Evolutionary conservation across 805 yeast genomes (phyloP), one percentile per base, ranked within the genome.

Genomic region (Blastobotrys robertii): DNA sequence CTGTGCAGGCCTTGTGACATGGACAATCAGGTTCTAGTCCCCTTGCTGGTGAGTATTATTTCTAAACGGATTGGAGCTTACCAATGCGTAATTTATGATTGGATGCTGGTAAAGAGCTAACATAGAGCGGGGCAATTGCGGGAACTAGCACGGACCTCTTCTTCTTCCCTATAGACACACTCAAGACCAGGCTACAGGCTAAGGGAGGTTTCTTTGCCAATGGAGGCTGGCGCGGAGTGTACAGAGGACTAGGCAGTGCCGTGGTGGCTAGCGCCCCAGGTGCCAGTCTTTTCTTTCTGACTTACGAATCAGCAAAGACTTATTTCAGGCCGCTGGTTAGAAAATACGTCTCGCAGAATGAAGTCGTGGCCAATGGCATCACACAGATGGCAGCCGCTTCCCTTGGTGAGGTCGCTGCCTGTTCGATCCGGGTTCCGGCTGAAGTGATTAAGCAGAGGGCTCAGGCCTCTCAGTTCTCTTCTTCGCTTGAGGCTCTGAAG

Each of bases 391-490:
- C 76, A 2, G 70, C 92, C 16, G 95, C 97, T 1, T 81, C 94
- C 1, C 56, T 79, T 10, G 98, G 98, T 44, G 99, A 92, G 58
- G 69, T 87, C 11, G 81, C 92, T 1, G 98, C 98, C 0, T 92
- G 99, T 61, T 63, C 81, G 45, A 92, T 92, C 1, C 70, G 99
- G 45, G 99, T 92, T 0, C 99, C 99, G 0, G 94, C 95, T 0
- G 99, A 92, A 59, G 94, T 92, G 19, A 78, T 92, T 53, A 92
- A 92, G 63, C 98, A 92, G 64, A 70, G 97, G 45, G 84, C 97
- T 0, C 99, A 92, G 61, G 77, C 95, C 0, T 66, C 77, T 34
- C 70, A 68, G 39, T 67, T 69, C 53, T 60, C 64, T 34, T 64
- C 76, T 0, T 85, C 96, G 8, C 69, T 70, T 60, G 76, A 76